phyloP scores from a whole-genome alignment of 495 filamentous ascomycete genomes.

The Evernia prunastri region DNA sequence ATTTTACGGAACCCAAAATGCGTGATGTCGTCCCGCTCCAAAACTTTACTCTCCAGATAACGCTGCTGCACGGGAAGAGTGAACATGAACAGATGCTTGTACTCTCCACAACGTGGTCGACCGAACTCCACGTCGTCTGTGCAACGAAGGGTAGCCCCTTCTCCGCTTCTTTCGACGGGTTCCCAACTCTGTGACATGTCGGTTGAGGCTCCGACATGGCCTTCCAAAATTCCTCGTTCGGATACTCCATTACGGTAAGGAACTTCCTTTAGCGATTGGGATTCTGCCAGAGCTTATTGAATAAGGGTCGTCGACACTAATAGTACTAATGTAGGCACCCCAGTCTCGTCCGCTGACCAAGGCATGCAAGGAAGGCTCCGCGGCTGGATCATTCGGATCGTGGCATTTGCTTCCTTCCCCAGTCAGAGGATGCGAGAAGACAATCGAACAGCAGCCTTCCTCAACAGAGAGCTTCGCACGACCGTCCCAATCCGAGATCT shows the following conservation, averaged over 20 bases:
- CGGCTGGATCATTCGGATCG: neutral
- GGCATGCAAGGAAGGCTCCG: neutral
- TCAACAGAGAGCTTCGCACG: neutral
- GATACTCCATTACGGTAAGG: neutral
- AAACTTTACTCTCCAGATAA: neutral
- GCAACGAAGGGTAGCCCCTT: constrained; percentile 5
- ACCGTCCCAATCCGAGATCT: neutral
- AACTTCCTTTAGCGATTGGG: neutral
- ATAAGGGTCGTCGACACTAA: neutral
- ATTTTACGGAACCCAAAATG: too few relatives aligned
- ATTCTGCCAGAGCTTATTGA: neutral
- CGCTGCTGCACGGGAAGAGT: neutral
- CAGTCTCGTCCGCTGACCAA: neutral
- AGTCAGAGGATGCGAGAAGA: neutral
- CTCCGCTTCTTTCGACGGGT: neutral
- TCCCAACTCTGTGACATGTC: neutral
- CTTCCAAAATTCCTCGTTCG: neutral
- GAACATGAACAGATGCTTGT: constrained; percentile 2
- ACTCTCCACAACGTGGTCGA: constrained; percentile 2
- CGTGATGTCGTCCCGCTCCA: neutral
- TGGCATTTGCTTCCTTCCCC: neutral
- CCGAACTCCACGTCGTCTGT: constrained; percentile 1
- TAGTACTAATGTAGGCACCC: constrained; percentile 1
- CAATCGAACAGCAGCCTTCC: neutral
- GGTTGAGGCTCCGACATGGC: neutral